Conservation (phyloP, 1,284 basidiomycete species). For the Trichosporon coremiiforme region DNA sequence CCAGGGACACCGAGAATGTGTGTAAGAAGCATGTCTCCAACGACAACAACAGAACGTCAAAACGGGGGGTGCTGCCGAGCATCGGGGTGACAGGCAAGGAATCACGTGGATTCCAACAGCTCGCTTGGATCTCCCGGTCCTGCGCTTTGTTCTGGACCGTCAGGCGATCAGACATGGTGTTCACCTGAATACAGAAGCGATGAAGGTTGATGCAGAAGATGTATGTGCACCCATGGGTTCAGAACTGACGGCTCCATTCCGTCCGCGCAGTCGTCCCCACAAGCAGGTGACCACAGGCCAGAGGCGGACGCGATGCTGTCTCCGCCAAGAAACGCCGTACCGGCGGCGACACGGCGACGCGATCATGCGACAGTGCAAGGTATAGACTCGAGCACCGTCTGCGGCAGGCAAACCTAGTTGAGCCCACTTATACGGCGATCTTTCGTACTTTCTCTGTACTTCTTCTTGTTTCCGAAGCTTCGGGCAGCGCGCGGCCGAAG, state of each 20-base stretch:
- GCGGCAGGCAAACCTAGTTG: background rate
- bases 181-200: background rate
- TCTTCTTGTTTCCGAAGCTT: background rate
- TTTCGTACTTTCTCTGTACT: background rate
- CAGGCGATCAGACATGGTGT: background rate
- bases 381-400: background rate
- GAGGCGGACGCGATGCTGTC: no score
- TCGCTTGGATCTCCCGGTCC: no score
- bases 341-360: background rate
- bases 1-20: no score
- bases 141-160: background rate
- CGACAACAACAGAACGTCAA: no score
- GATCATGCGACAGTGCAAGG: background rate
- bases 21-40: no score
- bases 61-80: no score
- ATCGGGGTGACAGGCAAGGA: no score
- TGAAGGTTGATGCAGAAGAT: background rate
- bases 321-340: no score
- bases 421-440: conserved; percentile 8
- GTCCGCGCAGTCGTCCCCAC: no score
- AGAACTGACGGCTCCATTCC: background rate
- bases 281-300: no score
- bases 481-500: background rate
- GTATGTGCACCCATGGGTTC: background rate
- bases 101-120: no score